Conservation (phyloP, 352 stramenopile species). For the Elongisporangium undulatum region DNA sequence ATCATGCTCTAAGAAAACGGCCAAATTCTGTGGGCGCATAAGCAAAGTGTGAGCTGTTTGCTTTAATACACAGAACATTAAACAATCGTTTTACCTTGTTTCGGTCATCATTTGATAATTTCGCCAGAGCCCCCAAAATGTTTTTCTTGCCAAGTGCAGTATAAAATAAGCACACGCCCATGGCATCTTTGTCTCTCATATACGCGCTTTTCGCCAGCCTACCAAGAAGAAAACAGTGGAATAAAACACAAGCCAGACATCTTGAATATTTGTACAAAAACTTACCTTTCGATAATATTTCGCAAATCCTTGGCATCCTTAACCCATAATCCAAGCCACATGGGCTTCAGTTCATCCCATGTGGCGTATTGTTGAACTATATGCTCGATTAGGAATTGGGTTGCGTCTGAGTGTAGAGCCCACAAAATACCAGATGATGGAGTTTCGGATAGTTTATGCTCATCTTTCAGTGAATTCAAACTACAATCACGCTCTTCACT, state of each 20-base stretch:
- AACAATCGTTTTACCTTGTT: constrained; percentile 47
- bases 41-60: background rate
- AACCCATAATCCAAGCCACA: constrained; percentile 81
- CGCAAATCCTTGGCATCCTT: constrained; percentile 71
- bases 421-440: constrained; percentile 73
- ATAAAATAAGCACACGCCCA: constrained; percentile 73
- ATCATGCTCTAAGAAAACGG: constrained; percentile 75
- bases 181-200: constrained; percentile 58
- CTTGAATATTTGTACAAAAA: constrained; percentile 1
- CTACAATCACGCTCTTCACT: constrained; percentile 10
- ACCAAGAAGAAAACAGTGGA: constrained; percentile 2
- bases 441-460: constrained; percentile 26
- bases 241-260: background rate
- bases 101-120: constrained; percentile 61
- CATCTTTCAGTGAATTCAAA: background rate
- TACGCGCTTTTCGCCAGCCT: constrained; percentile 73
- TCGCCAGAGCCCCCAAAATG: constrained; percentile 66
- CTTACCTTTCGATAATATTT: constrained; percentile 55
- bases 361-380: constrained; percentile 49
- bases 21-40: constrained; percentile 44
- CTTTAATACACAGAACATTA: background rate
- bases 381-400: constrained; percentile 69
- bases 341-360: constrained; percentile 59
- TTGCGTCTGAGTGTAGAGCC: constrained; percentile 81
- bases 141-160: constrained; percentile 79